These are phyloP conservation scores for Mitragyna speciosa DNA, from an alignment of 257 asterid genomes.

Conservation along the genomic window DNA sequence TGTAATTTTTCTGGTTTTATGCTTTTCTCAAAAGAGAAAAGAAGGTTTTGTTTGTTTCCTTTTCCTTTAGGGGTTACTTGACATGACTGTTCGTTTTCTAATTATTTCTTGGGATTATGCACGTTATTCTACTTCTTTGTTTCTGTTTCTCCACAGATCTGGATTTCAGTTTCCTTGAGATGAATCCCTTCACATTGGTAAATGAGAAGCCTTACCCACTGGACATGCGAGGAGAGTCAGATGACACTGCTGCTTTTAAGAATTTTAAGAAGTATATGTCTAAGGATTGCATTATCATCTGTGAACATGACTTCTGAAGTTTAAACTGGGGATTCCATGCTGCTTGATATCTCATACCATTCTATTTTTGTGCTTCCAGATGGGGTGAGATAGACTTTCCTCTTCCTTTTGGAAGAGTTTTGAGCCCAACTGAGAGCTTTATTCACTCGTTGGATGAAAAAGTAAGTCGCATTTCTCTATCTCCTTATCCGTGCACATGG, in stretches of 20 bases:
- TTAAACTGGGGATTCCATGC: constrained; percentile 8
- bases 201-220: constrained; percentile 79
- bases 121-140: constrained; percentile 11
- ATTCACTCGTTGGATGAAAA: constrained; percentile 83
- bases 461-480: constrained; percentile 34
- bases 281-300: neutral
- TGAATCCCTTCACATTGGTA: constrained; percentile 87
- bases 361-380: constrained; percentile 38
- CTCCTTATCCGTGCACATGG: neutral
- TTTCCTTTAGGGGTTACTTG: neutral
- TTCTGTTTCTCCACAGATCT: constrained; percentile 48
- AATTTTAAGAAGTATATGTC: constrained; percentile 85
- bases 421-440: constrained; percentile 82
- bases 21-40: neutral
- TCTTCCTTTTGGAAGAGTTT: constrained; percentile 89
- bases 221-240: constrained; percentile 97
- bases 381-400: constrained; percentile 88
- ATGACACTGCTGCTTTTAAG: constrained; percentile 91
- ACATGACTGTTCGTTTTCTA: neutral
- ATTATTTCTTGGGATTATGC: neutral
- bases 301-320: constrained; percentile 11
- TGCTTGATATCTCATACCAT: constrained; percentile 13
- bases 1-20: neutral
- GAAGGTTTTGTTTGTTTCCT: too few species aligned
- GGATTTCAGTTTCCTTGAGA: constrained; percentile 91